These are phyloP conservation scores for Claviceps paspali DNA, from an alignment of 2,329 filamentous ascomycete species.

Conservation along the genomic window DNA sequence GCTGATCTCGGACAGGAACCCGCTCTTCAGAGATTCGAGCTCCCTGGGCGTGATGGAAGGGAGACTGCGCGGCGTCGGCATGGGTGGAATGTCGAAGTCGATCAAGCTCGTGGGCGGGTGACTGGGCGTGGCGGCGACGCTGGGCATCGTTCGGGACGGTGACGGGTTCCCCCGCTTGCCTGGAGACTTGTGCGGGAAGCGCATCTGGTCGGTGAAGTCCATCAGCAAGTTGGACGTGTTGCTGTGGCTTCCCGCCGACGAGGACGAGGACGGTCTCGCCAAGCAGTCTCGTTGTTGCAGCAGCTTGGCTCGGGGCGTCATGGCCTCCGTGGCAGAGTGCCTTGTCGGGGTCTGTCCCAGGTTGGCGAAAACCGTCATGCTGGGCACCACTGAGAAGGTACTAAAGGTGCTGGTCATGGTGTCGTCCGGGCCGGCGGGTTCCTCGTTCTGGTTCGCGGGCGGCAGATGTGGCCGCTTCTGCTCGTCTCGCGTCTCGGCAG, in stretches of 20 bases:
- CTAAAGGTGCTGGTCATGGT: conserved; percentile 73
- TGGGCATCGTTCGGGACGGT: conserved; percentile 17
- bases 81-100: conserved; percentile 74
- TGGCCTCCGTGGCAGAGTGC: conserved; percentile 24
- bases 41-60: conserved; percentile 85
- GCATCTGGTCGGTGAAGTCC: conserved; percentile 71
- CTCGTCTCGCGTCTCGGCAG: conserved; percentile 15
- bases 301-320: conserved; percentile 21
- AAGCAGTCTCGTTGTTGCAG: conserved; percentile 13
- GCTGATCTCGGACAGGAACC: conserved; percentile 82
- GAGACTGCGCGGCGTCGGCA: conserved; percentile 80
- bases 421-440: conserved; percentile 44
- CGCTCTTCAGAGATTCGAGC: conserved; percentile 81
- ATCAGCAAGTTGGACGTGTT: conserved; percentile 66
- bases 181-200: conserved; percentile 35
- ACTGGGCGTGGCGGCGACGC: conserved; percentile 28
- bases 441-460: not conserved
- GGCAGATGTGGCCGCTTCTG: not conserved
- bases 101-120: conserved; percentile 51
- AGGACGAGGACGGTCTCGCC: conserved; percentile 19
- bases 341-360: conserved; percentile 52
- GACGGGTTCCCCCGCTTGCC: conserved; percentile 18
- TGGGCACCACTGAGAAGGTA: conserved; percentile 76
- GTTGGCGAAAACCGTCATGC: conserved; percentile 70
- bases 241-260: conserved; percentile 25